Evolutionary conservation across 1,284 basidiomycete genomes (phyloP), one percentile per base, ranked within the genome.

Genomic region (Leccinum pallidistipes): DNA sequence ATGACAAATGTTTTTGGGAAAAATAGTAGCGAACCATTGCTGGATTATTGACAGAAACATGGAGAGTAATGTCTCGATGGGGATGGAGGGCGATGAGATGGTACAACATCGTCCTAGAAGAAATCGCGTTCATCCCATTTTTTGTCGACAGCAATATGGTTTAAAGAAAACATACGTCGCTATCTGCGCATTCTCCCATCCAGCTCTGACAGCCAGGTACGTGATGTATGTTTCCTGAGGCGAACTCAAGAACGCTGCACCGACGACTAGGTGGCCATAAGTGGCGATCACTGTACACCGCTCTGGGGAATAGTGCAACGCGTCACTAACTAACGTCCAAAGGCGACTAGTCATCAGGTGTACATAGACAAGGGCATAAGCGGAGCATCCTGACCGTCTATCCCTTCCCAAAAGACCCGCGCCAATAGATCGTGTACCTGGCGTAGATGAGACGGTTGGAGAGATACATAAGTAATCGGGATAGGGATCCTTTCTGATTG

Each of bases 171-270:
- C 80, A 38, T 72, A 91, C 90, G 87, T 88, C 24, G 88, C 90
- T 59, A 92, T 88, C 60, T 86, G 83, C 2, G 84, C 79, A 65
- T 86, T 87, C 61, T 92, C 88, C 91, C 91, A 92, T 3, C 91
- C 89, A 11, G 86, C 79, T 65, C 82, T 84, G 47, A 92, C 90
- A 38, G 81, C 86, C 9, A 92, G 80, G 65, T 91, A 92, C 5
- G 89, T 91, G 60, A 92, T 89, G 67, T 92, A 92, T 3, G 88
- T 86, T 70, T 91, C 88, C 58, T 83, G 82, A 0, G 90, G 90
- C n/a, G 88, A 91, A 71, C 86, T 90, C 58, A 91, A 74, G 59
- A 92, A 83, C 0, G 87, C 89, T 12, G 83, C 82, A n/a, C 90
- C 91, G 16, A 92, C 81, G 9, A 92, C 88, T 18, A 91, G 77